These are phyloP conservation scores for Oidium heveae DNA, from an alignment of 2,329 filamentous ascomycete species.

Conservation along the genomic window DNA sequence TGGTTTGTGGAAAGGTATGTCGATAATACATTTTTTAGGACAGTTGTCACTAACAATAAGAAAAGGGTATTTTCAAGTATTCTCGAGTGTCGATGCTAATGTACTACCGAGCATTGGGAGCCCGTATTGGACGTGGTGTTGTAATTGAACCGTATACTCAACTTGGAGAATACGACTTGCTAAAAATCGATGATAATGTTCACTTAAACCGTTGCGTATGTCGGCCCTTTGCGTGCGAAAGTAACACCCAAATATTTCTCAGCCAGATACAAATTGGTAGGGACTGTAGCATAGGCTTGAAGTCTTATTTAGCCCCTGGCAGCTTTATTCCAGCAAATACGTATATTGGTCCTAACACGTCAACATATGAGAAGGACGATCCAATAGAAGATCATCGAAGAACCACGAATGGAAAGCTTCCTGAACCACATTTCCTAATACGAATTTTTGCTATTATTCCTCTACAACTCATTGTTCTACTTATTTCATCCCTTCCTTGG, in stretches of 20 bases:
- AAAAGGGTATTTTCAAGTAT: slow-evolving; percentile 18
- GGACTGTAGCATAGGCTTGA: slow-evolving; percentile 21
- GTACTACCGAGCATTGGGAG: slow-evolving; percentile 27
- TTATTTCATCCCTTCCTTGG: slow-evolving; percentile 22
- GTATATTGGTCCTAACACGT: slow-evolving; percentile 30
- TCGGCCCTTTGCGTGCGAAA: slow-evolving; percentile 27
- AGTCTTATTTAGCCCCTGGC: slow-evolving; percentile 25
- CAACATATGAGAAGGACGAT: slow-evolving; percentile 27
- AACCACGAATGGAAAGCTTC: slow-evolving; percentile 2
- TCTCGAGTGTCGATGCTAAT: slow-evolving; percentile 17
- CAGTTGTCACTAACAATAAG: not conserved
- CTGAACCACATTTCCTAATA: slow-evolving; percentile 21
- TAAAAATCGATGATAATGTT: slow-evolving; percentile 26
- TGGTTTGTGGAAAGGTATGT: slow-evolving; percentile 19
- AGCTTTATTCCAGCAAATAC: slow-evolving; percentile 21
- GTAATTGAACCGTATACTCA: slow-evolving; percentile 18
- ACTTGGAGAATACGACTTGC: slow-evolving; percentile 29
- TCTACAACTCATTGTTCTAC: slow-evolving; percentile 16
- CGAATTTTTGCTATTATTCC: slow-evolving; percentile 19
- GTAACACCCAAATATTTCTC: slow-evolving; percentile 32
- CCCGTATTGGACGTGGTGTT: slow-evolving; percentile 25
- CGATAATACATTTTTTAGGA: not conserved
- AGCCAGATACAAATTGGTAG: slow-evolving; percentile 23
- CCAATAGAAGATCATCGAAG: slow-evolving; percentile 15
- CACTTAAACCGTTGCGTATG: slow-evolving; percentile 22